Percentiles rank a stretch among this genome's conserved stretches.
Evolutionary conservation across 352 stramenopile species (phyloP).

Genomic region (Globisporangium radiosum): DNA sequence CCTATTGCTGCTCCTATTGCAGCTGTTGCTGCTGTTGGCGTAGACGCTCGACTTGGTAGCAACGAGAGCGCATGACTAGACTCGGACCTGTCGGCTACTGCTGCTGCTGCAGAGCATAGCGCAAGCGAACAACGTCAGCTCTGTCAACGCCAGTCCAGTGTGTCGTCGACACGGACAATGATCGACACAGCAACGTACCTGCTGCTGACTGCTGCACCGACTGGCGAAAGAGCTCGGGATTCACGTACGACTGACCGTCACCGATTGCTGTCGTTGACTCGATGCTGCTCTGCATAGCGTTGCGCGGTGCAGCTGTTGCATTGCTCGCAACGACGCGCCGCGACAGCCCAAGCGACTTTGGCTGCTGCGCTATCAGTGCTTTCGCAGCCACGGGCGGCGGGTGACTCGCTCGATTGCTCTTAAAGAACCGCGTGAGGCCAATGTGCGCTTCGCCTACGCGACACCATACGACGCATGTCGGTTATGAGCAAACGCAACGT

Average conservation of each 20-base stretch:
- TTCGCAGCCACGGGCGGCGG: conserved; percentile 17
- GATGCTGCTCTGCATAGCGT: conserved; percentile 8
- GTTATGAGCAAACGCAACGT: no score
- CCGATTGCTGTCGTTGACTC: conserved; percentile 35
- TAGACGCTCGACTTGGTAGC: neutral
- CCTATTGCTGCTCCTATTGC: neutral
- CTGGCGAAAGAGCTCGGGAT: conserved; percentile 51
- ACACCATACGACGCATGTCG: no score
- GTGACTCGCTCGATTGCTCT: conserved; percentile 52
- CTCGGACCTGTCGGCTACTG: neutral
- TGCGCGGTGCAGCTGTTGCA: neutral
- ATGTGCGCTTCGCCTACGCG: conserved; percentile 70
- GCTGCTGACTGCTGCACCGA: conserved; percentile 5
- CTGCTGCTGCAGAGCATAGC: neutral
- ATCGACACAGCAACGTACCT: conserved; percentile 12
- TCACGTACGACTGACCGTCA: conserved; percentile 78
- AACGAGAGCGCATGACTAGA: no score
- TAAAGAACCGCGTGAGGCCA: conserved; percentile 80
- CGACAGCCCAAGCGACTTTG: conserved; percentile 37
- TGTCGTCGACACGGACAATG: neutral
- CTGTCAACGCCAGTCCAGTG: no score
- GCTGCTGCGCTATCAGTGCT: conserved; percentile 10
- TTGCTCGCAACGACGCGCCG: conserved; percentile 15
- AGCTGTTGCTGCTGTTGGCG: neutral
- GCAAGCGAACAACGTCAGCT: no score